phyloP scores from a whole-genome alignment of 805 yeast genomes.

The Saturnispora hagleri region DNA sequence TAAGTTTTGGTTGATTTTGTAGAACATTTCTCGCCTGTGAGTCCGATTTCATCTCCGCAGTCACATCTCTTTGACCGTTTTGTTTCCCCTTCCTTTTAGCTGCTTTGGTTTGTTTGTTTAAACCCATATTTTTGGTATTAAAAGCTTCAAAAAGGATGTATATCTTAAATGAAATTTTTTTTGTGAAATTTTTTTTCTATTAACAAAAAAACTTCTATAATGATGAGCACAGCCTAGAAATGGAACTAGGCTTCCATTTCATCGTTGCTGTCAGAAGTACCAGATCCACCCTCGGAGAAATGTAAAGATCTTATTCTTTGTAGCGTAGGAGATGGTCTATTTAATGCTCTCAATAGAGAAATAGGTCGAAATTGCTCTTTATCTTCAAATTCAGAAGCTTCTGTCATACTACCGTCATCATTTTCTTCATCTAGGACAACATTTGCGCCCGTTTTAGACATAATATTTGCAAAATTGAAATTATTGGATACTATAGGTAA shows the following conservation, averaged over 20 bases:
- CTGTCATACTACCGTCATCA: not conserved
- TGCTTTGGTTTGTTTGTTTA: constrained; percentile 41
- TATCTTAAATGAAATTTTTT: not conserved
- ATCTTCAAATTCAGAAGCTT: not conserved
- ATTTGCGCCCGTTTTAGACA: not conserved
- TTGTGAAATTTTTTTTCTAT: not conserved
- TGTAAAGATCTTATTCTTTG: not conserved
- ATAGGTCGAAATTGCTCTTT: not conserved
- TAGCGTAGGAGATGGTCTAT: not conserved
- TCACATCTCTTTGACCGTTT: constrained; percentile 46
- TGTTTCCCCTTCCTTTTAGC: constrained; percentile 47
- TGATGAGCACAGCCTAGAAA: constrained; percentile 1
- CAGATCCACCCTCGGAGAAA: not conserved
- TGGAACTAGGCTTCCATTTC: not conserved
- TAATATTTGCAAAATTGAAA: not conserved
- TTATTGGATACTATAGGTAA: not conserved
- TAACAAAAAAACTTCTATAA: not conserved
- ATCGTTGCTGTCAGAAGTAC: constrained; percentile 1
- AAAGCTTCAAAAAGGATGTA: not conserved
- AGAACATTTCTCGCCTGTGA: constrained; percentile 61
- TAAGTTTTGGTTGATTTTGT: constrained; percentile 46
- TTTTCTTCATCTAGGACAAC: not conserved
- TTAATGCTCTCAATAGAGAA: not conserved
- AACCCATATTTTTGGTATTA: constrained; percentile 17
- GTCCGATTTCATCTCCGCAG: constrained; percentile 59